Conservation (phyloP, 2,329 filamentous ascomycete species). For the Xylaria sp. region DNA sequence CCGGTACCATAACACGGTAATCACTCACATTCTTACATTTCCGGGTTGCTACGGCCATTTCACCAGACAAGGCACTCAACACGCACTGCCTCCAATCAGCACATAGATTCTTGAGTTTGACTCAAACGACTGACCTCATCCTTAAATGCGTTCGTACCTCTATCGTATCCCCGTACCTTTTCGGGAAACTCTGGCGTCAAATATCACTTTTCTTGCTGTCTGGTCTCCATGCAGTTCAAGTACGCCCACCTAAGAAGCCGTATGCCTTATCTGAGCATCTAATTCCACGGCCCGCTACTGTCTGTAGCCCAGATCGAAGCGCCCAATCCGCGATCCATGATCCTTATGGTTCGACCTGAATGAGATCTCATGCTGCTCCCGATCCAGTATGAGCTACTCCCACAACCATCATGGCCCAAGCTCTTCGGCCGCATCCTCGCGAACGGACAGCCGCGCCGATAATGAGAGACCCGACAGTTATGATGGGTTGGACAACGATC, state of each 20-base stretch:
- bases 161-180: not conserved
- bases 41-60: not conserved
- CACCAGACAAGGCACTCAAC: not conserved
- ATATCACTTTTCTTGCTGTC: conserved; percentile 6
- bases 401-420: conserved; percentile 33
- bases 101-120: conserved; percentile 2
- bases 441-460: conserved; percentile 49
- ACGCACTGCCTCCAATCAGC: not conserved
- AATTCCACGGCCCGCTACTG: not conserved
- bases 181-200: conserved; percentile 1
- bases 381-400: conserved; percentile 41
- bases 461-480: conserved; percentile 45
- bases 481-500: conserved; percentile 48
- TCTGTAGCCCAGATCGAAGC: not conserved
- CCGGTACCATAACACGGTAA: not conserved
- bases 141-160: conserved; percentile 16
- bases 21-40: not conserved
- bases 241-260: conserved; percentile 13
- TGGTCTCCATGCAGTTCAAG: conserved; percentile 1
- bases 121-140: conserved; percentile 4
- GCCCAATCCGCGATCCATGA: not conserved
- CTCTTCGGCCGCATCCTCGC: conserved; percentile 50
- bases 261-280: conserved; percentile 14
- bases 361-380: conserved; percentile 20
- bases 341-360: conserved; percentile 3